Percentiles rank a stretch among this genome's conserved stretches.
phyloP scores from a whole-genome alignment of 2,329 filamentous ascomycete species.

The Fusarium sp. region DNA sequence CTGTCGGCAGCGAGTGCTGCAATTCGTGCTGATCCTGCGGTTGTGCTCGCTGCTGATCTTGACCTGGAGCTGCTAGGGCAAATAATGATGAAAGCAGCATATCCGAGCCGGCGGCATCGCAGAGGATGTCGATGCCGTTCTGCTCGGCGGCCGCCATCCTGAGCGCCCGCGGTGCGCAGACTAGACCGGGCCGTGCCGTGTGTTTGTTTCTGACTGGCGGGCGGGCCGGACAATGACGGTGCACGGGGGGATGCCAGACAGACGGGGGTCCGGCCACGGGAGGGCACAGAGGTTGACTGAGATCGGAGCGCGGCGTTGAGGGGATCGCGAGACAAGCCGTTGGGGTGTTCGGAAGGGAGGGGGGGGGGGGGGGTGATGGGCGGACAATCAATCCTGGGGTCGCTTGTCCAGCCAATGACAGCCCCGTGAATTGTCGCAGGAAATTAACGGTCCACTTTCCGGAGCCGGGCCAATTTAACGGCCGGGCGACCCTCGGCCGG shows the following conservation, averaged over 20 bases:
- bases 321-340: slow-evolving; percentile 34
- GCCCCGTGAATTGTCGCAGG: background rate
- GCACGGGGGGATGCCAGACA: background rate
- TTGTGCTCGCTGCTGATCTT: slow-evolving; percentile 33
- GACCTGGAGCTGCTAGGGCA: slow-evolving; percentile 37
- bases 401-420: slow-evolving; percentile 28
- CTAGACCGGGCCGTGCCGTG: slow-evolving; percentile 22
- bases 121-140: slow-evolving; percentile 46
- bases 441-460: background rate
- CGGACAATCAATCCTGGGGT: slow-evolving; percentile 16
- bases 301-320: slow-evolving; percentile 9
- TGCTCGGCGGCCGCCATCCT: slow-evolving; percentile 42
- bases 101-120: slow-evolving; percentile 45
- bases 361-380: slow-evolving; percentile 32
- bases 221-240: background rate
- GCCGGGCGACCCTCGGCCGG: slow-evolving; percentile 11
- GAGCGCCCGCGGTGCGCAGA: slow-evolving; percentile 19
- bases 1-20: slow-evolving; percentile 28
- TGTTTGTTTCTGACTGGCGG: slow-evolving; percentile 5
- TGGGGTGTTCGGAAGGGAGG: slow-evolving; percentile 33
- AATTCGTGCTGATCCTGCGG: slow-evolving; percentile 30
- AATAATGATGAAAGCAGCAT: slow-evolving; percentile 45
- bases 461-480: slow-evolving; percentile 13
- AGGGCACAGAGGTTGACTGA: slow-evolving; percentile 4
- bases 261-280: slow-evolving; percentile 13